Evolutionary conservation across 139 green algal genomes (phyloP), one percentile per base, ranked within the genome.

Genomic region (Haematococcus sp.): DNA sequence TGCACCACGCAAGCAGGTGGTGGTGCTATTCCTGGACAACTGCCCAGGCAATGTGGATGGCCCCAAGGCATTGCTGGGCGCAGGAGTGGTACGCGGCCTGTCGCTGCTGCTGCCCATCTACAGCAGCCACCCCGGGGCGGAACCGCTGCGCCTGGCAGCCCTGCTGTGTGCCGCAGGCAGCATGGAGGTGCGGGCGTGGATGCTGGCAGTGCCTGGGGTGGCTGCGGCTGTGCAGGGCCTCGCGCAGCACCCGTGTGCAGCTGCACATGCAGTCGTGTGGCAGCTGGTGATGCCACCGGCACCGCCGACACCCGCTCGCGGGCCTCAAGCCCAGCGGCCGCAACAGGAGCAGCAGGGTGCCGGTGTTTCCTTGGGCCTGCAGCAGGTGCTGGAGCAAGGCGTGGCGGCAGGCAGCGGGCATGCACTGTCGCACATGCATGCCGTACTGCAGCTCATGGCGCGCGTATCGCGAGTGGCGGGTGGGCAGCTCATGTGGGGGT

Each of bases 231-330:
- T 86, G 5, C 46, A 51, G 44, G 74, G 64, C 22, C 54, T 61
- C 0, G 1, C 25, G 0, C 75, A 80, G n/a, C 60, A 75, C 32
- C 40, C 56, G 19, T 23, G 52, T 25, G n/a, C 30, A 40, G 80
- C 81, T 51, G 80, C 76, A 20, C 80, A 86, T 58, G 80, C 75
- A 7, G 75, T 75, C 0, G 23, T 80, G 3, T 86, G 80, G 80
- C 30, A 86, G 80, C 27, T 80, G 25, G 44, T 86, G 2, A 20
- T 51, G 7, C 23, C 73, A 68, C 20, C 44, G 3, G 15, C 46
- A 28, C 2, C 2, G 22, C 23, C 33, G 59, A 31, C 56, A 76
- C 23, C 60, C n/a, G n/a, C n/a, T n/a, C n/a, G n/a, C n/a, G n/a
- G n/a, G n/a, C n/a, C n/a, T n/a, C n/a, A n/a, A n/a, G n/a, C n/a